These are phyloP conservation scores for Triticum dicoccoides DNA, from an alignment of 176 grass and related monocot genomes.

Conservation along the genomic window DNA sequence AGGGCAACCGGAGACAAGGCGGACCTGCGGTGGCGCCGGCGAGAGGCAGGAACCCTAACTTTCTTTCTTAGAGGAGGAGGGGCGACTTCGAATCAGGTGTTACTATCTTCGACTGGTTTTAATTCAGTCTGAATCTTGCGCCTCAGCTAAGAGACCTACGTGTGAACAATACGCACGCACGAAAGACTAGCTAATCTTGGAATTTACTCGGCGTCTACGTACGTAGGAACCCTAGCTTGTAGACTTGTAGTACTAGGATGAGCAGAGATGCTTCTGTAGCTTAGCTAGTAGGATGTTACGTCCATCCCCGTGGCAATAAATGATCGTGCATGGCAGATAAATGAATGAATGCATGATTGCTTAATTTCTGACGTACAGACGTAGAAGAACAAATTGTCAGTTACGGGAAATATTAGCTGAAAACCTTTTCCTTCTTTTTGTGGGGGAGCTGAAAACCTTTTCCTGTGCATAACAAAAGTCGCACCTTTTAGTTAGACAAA, in stretches of 20 bases:
- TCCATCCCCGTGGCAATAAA: neutral
- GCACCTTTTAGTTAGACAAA: too few relatives aligned
- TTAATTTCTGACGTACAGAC: neutral
- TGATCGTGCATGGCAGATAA: neutral
- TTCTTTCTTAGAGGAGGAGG: too few relatives aligned
- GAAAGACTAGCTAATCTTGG: neutral
- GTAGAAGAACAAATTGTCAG: neutral
- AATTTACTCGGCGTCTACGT: neutral
- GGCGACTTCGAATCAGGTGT: too few relatives aligned
- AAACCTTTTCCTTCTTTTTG: too few relatives aligned
- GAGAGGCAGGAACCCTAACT: too few relatives aligned
- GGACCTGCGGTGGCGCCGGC: too few relatives aligned
- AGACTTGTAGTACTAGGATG: slow-evolving; percentile 1
- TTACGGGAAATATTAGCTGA: neutral
- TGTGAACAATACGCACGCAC: neutral
- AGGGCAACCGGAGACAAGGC: too few relatives aligned
- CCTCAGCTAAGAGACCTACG: neutral
- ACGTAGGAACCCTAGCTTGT: neutral
- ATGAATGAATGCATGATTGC: slow-evolving; percentile 26
- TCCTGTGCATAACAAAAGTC: too few relatives aligned
- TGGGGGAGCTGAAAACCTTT: too few relatives aligned
- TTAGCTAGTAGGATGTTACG: slow-evolving; percentile 17
- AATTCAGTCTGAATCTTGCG: neutral
- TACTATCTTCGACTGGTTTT: neutral
- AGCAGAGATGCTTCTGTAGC: neutral